Evolutionary conservation across 495 filamentous ascomycete species (phyloP), one percentile per base, ranked within the genome.

Genomic region (Neurospora sp.): DNA sequence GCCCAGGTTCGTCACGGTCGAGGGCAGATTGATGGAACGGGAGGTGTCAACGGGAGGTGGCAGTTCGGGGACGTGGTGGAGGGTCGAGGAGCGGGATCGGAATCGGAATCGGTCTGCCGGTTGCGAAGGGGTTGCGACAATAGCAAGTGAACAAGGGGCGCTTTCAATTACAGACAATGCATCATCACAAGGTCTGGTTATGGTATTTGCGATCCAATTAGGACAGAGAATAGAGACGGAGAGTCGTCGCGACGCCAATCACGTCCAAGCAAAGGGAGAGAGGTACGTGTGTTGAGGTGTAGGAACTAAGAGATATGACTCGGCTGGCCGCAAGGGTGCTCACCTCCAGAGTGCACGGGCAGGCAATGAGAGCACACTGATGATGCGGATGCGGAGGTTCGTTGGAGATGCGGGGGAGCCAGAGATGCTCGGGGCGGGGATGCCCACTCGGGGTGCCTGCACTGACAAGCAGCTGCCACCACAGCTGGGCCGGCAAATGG

Each of bases 1-100:
- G 71, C 71, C 39, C 71, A 77, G 74, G 73, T 69, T 74, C 69
- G 66, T 66, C 53, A 66, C 53, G 31, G 53, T 16, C 53, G 27
- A 66, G 53, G 27, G 53, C 27, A 66, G 31, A 35, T 35, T 37
- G 53, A 66, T 35, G 53, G 27, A 66, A 66, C 14, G 27, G 53
- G 53, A 66, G 14, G 14, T 35, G 22, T 35, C 53, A 66, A 66
- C 53, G 53, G 27, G 31, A 66, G 27, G 53, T 66, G 53, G 53
- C 53, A 66, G 53, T 66, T 18, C 53, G 53, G 27, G 53, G 27
- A 66, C 14, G 27, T 37, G 22, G 27, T 35, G 14, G 12, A 66
- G 53, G 31, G 14, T 66, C 53, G 53, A 35, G 53, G 27, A 66
- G 53, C 53, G 53, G 27, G 27, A 66, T 66, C 53, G 53, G 53